Conservation (phyloP, 108 stramenopile species). For the Tribonema minus region DNA sequence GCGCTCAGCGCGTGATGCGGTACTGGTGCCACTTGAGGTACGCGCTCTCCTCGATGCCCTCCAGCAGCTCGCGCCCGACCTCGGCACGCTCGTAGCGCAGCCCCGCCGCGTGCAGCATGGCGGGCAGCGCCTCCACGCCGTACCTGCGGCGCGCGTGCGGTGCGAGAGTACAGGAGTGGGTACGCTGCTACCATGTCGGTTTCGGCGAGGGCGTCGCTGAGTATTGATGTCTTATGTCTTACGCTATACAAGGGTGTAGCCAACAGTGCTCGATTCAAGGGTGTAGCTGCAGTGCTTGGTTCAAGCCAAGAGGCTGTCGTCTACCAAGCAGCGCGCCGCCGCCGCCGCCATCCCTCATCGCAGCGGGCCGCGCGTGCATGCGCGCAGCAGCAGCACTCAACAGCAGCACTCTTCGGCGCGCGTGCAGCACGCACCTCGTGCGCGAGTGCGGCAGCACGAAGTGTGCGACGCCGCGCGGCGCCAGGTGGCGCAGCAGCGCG, state of each 20-base stretch:
- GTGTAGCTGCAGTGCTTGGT: too few species aligned
- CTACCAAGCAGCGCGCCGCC: too few species aligned
- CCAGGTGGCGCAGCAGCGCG: background rate
- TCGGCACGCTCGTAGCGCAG: slow-evolving; percentile 10
- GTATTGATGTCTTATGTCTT: too few species aligned
- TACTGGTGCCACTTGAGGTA: slow-evolving; percentile 22
- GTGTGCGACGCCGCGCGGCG: background rate
- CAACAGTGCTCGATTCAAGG: too few species aligned
- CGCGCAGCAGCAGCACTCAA: too few species aligned
- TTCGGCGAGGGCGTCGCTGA: too few species aligned
- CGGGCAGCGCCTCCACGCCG: slow-evolving; percentile 30
- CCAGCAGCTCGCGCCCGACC: slow-evolving; percentile 9
- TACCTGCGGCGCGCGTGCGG: slow-evolving; percentile 15
- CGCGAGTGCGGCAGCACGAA: background rate
- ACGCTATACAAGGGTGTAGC: too few species aligned
- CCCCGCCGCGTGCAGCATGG: background rate
- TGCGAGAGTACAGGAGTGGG: background rate
- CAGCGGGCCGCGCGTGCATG: too few species aligned
- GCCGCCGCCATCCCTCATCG: too few species aligned
- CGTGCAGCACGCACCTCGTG: background rate
- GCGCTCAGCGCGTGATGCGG: background rate
- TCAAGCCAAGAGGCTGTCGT: too few species aligned
- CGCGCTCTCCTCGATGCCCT: slow-evolving; percentile 20
- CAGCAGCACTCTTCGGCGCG: too few species aligned
- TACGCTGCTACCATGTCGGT: too few species aligned